These are phyloP conservation scores for Luzula sylvatica DNA, from an alignment of 176 grass and related monocot species.

Conservation along the genomic window DNA sequence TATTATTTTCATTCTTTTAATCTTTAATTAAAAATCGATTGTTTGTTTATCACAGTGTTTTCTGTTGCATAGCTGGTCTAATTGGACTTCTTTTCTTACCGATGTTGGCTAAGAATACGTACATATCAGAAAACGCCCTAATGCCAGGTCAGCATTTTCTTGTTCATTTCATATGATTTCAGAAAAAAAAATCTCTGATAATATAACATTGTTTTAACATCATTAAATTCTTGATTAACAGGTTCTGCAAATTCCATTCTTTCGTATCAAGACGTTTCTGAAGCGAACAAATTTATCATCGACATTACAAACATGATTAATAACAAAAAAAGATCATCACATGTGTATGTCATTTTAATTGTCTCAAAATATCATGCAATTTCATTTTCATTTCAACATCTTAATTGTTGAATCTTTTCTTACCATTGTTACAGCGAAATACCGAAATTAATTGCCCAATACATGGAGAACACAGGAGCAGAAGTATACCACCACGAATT, in stretches of 20 bases:
- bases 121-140: constrained; percentile 91
- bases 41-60: constrained; percentile 29
- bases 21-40: constrained; percentile 10
- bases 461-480: constrained; percentile 63
- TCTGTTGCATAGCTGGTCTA: constrained; percentile 47
- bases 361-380: constrained; percentile 8
- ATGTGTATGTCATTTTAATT: constrained; percentile 27
- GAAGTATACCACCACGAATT: constrained; percentile 84
- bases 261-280: constrained; percentile 54
- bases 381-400: constrained; percentile 6
- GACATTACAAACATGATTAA: constrained; percentile 33
- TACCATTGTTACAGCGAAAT: constrained; percentile 43
- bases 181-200: background rate
- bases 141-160: constrained; percentile 52
- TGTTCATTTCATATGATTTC: background rate
- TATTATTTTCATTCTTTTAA: background rate
- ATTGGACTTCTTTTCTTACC: constrained; percentile 59
- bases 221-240: constrained; percentile 19
- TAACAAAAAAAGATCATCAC: constrained; percentile 31
- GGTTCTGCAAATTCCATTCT: constrained; percentile 82
- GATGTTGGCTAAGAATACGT: constrained; percentile 79
- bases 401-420: constrained; percentile 2
- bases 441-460: constrained; percentile 43
- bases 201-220: constrained; percentile 11
- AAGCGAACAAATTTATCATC: constrained; percentile 65